Evolutionary conservation across 2,329 filamentous ascomycete genomes (phyloP).

Genomic region (Aspergillus intermedius): DNA sequence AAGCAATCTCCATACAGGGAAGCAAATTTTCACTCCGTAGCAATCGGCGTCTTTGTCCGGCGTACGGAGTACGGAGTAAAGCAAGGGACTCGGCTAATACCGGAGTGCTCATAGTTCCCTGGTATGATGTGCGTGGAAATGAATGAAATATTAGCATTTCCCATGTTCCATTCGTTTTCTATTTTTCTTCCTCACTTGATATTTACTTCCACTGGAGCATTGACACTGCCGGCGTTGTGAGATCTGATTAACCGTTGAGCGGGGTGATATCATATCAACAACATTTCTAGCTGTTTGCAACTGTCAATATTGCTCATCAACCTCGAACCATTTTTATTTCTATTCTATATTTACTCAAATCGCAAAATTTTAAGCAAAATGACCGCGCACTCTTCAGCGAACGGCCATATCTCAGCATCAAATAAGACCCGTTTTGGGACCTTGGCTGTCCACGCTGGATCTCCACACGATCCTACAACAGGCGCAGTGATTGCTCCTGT

Average conservation of each 20-base stretch:
- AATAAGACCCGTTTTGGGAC: slow-evolving; percentile 82
- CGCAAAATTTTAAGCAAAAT: slow-evolving; percentile 5
- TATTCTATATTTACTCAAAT: not conserved
- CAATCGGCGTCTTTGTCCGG: not conserved
- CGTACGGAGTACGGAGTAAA: not conserved
- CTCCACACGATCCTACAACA: slow-evolving; percentile 81
- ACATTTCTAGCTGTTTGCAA: not conserved
- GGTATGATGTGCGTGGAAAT: not conserved
- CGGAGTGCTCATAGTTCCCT: not conserved
- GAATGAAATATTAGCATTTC: not conserved
- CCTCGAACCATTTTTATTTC: not conserved
- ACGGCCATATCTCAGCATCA: slow-evolving; percentile 55
- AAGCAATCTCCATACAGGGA: too few relatives aligned
- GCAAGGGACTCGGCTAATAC: slow-evolving; percentile 2
- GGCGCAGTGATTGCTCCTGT: slow-evolving; percentile 90
- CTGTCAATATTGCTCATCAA: slow-evolving; percentile 6
- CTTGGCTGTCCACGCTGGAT: slow-evolving; percentile 86
- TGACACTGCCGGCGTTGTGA: not conserved
- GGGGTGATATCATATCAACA: not conserved
- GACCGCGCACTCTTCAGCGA: slow-evolving; percentile 17
- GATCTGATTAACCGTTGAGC: not conserved
- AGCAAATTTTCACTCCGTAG: slow-evolving; percentile 8
- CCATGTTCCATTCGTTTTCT: not conserved
- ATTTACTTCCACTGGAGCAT: not conserved
- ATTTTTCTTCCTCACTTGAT: not conserved